These are phyloP conservation scores for Termitomyces sp. DNA, from an alignment of 1,284 basidiomycete species.

Conservation along the genomic window DNA sequence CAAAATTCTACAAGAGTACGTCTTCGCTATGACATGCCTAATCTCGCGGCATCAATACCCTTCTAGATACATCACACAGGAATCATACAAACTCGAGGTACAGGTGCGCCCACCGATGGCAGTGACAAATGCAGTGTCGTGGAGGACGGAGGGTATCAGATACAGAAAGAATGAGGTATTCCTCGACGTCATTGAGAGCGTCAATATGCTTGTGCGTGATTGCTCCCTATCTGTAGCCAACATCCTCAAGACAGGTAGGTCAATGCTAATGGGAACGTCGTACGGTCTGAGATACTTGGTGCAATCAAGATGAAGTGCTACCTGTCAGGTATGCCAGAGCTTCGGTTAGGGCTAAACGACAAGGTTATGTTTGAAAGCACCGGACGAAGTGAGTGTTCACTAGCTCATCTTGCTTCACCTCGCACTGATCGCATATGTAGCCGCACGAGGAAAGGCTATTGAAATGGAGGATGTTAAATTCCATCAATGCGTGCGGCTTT, in stretches of 20 bases:
- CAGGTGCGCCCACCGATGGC: constrained; percentile 95
- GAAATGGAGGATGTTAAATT: constrained; percentile 99
- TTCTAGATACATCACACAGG: constrained; percentile 94
- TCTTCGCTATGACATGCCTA: constrained; percentile 17
- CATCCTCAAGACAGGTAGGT: constrained; percentile 47
- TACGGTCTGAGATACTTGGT: constrained; percentile 95
- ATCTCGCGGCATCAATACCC: neutral
- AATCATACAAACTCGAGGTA: constrained; percentile 97
- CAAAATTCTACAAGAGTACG: constrained; percentile 96
- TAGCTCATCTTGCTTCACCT: constrained; percentile 2
- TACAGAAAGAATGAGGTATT: constrained; percentile 99
- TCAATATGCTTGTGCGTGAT: constrained; percentile 82
- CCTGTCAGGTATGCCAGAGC: constrained; percentile 97
- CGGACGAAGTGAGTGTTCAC: constrained; percentile 70
- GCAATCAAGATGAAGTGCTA: constrained; percentile 99
- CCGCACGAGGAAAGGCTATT: constrained; percentile 94
- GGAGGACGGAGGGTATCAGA: constrained; percentile 96
- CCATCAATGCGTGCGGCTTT: constrained; percentile 99
- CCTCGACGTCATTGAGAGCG: constrained; percentile 96
- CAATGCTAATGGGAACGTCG: constrained; percentile 95
- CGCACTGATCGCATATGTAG: constrained; percentile 33
- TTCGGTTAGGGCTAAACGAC: constrained; percentile 94
- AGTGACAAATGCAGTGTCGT: constrained; percentile 97
- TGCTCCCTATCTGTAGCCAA: neutral
- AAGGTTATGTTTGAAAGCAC: constrained; percentile 99